These are phyloP conservation scores for Aspergillus sp. DNA, from an alignment of 2,329 filamentous ascomycete species.

Conservation along the genomic window DNA sequence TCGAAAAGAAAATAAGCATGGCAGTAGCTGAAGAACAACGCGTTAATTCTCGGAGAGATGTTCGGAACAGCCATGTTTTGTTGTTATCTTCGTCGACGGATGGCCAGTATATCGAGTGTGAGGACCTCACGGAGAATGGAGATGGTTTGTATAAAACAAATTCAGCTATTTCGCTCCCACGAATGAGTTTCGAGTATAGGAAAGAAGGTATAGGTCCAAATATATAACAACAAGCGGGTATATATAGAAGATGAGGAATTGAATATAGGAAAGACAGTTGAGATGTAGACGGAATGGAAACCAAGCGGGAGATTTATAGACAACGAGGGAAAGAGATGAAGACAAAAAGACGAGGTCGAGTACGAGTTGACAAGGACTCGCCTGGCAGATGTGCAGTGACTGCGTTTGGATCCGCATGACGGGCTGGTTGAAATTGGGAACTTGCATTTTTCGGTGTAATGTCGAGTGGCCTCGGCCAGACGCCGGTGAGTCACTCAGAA, in stretches of 20 bases:
- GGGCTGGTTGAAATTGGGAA: background rate
- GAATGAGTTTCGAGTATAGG: fast-evolving
- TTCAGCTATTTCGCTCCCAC: too few relatives aligned
- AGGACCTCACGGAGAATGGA: too few relatives aligned
- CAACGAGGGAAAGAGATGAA: background rate
- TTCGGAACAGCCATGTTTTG: too few relatives aligned
- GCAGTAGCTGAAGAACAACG: too few relatives aligned
- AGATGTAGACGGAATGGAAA: background rate
- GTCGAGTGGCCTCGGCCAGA: too few relatives aligned
- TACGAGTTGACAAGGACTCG: background rate
- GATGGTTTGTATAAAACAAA: too few relatives aligned
- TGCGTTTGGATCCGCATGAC: background rate
- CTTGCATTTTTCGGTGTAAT: background rate
- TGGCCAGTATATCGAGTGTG: too few relatives aligned
- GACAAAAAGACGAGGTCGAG: background rate
- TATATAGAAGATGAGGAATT: background rate
- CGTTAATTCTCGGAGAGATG: too few relatives aligned
- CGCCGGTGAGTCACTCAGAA: too few relatives aligned
- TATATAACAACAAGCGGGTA: background rate
- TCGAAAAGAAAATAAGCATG: too few relatives aligned
- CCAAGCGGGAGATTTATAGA: background rate
- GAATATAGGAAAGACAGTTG: background rate
- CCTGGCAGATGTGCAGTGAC: background rate
- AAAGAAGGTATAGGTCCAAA: background rate
- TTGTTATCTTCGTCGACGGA: too few relatives aligned